Conservation (phyloP, 805 yeast species). For the Spathaspora boniae region DNA sequence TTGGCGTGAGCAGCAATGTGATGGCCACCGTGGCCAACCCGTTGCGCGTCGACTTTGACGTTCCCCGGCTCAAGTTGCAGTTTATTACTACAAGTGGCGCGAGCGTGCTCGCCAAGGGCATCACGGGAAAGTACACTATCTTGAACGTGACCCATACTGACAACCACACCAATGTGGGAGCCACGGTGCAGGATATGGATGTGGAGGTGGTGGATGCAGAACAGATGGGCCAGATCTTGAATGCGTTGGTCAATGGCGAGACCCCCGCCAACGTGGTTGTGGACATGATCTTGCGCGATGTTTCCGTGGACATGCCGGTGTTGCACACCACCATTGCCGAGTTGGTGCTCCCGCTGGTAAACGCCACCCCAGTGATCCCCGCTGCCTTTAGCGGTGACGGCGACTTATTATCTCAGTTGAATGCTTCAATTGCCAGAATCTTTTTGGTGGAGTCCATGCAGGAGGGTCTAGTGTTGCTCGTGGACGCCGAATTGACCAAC, state of each 20-base stretch:
- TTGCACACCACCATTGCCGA: not conserved
- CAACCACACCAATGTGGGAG: not conserved
- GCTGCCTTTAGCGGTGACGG: constrained; percentile 1
- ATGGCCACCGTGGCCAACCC: not conserved
- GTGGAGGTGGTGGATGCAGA: not conserved
- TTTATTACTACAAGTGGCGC: constrained; percentile 1
- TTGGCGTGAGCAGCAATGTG: no score
- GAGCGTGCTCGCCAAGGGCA: not conserved
- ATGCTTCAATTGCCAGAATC: constrained; percentile 15
- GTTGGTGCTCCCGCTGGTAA: not conserved
- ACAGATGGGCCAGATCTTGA: not conserved
- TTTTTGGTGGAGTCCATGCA: constrained; percentile 24
- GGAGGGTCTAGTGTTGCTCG: constrained; percentile 20
- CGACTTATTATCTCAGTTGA: constrained; percentile 8
- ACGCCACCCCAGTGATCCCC: not conserved
- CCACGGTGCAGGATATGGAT: not conserved
- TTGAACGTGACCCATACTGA: not conserved
- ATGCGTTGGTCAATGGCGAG: constrained; percentile 1
- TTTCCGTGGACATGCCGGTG: constrained; percentile 12
- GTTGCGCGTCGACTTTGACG: constrained; percentile 1
- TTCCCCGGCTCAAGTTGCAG: constrained; percentile 1
- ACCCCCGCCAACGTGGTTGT: constrained; percentile 7
- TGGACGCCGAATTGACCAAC: constrained; percentile 29
- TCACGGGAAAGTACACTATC: not conserved
- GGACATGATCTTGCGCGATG: constrained; percentile 11